These are phyloP conservation scores for Chalciporus sp. DNA, from an alignment of 1,284 basidiomycete species.

Conservation along the genomic window DNA sequence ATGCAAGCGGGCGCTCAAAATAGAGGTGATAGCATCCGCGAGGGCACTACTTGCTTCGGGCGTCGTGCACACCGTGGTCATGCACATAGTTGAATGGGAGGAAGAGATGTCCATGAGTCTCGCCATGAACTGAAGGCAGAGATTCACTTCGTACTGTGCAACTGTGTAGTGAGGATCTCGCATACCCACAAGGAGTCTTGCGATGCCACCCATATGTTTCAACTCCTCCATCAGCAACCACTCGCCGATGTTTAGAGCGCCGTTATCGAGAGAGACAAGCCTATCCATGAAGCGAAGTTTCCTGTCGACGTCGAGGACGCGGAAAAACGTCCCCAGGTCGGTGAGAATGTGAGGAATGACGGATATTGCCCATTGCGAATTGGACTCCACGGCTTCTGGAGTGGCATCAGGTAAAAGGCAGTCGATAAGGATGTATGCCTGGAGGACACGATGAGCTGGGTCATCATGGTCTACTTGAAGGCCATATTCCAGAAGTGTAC, in stretches of 20 bases:
- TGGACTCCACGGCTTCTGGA: constrained; percentile 32
- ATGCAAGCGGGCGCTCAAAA: constrained; percentile 28
- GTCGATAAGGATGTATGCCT: constrained; percentile 59
- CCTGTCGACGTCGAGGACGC: constrained; percentile 54
- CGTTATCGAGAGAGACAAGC: constrained; percentile 59
- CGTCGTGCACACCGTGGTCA: constrained; percentile 20
- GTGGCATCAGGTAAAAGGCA: constrained; percentile 48
- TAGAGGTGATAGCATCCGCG: constrained; percentile 26
- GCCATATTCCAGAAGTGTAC: constrained; percentile 54
- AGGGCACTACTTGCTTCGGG: constrained; percentile 20
- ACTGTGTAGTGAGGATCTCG: constrained; percentile 34
- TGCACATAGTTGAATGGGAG: constrained; percentile 20
- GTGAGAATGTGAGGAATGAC: constrained; percentile 58
- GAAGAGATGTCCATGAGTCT: constrained; percentile 23
- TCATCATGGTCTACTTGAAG: constrained; percentile 44
- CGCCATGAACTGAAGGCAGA: constrained; percentile 24
- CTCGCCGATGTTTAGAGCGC: constrained; percentile 58
- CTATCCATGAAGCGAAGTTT: constrained; percentile 57
- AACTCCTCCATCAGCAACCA: constrained; percentile 66
- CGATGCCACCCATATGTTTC: constrained; percentile 39
- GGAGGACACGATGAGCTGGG: constrained; percentile 56
- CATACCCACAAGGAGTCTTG: constrained; percentile 36
- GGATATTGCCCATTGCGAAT: constrained; percentile 50
- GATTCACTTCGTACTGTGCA: constrained; percentile 35
- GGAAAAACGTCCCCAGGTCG: constrained; percentile 58